A percentile compares a stretch with the other conserved stretches of the same genome.
phyloP scores from a whole-genome alignment of 257 asterid genomes.

The Cordia subcordata region DNA sequence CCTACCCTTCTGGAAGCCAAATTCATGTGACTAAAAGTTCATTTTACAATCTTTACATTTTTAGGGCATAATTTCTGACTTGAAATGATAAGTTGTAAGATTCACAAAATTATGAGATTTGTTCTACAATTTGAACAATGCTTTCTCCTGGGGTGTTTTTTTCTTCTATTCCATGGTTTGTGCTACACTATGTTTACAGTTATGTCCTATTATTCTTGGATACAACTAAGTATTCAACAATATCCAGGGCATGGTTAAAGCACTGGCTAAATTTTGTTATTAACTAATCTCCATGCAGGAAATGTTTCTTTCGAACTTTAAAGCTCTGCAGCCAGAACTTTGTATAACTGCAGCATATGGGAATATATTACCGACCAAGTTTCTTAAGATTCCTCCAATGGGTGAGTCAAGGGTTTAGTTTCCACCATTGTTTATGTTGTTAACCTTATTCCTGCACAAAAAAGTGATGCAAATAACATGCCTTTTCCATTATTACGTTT shows the following conservation, averaged over 20 bases:
- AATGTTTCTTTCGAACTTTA: constrained; percentile 52
- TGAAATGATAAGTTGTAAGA: too few species aligned
- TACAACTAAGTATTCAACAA: not conserved
- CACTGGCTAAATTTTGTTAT: not conserved
- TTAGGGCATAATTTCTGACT: too few species aligned
- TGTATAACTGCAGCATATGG: constrained; percentile 98
- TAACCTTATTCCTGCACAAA: not conserved
- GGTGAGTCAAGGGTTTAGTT: constrained; percentile 52
- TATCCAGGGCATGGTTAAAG: not conserved
- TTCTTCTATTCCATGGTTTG: too few species aligned
- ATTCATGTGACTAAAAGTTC: too few species aligned
- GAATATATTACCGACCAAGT: constrained; percentile 78
- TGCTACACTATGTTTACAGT: too few species aligned
- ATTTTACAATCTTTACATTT: too few species aligned
- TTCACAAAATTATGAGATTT: too few species aligned
- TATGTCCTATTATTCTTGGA: not conserved
- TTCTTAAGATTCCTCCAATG: constrained; percentile 76
- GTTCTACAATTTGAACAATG: too few species aligned
- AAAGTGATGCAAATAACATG: not conserved
- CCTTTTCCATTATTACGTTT: too few species aligned
- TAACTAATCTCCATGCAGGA: constrained; percentile 50
- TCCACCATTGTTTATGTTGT: not conserved
- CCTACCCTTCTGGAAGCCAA: too few species aligned
- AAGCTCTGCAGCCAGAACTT: constrained; percentile 83
- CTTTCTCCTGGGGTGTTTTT: too few species aligned